phyloP scores from a whole-genome alignment of 1,139 yeast species.

The Yamadazyma trypodendri region DNA sequence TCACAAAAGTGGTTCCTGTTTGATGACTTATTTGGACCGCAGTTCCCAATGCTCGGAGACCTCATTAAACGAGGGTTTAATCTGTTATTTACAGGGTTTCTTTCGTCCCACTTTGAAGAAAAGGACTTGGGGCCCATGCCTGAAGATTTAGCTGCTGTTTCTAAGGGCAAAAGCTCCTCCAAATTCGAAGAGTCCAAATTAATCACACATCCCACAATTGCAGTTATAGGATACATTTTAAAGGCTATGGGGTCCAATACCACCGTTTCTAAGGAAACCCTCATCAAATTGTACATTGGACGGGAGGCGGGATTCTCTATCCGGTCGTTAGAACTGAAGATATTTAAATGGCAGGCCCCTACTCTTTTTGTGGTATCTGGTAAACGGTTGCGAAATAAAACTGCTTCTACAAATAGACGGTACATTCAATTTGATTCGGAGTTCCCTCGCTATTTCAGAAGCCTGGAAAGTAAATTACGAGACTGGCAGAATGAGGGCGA shows the following conservation, averaged over 20 bases:
- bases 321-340: slow-evolving; percentile 79
- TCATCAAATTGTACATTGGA: slow-evolving; percentile 70
- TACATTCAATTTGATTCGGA: slow-evolving; percentile 50
- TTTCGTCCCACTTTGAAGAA: slow-evolving; percentile 15
- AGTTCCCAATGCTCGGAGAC: slow-evolving; percentile 31
- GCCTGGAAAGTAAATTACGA: slow-evolving; percentile 28
- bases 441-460: slow-evolving; percentile 48
- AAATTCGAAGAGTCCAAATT: slow-evolving; percentile 36
- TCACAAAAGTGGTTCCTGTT: slow-evolving; percentile 24
- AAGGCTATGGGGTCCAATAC: slow-evolving; percentile 19
- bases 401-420: slow-evolving; percentile 43
- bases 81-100: slow-evolving; percentile 32
- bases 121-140: slow-evolving; percentile 6
- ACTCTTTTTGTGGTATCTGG: slow-evolving; percentile 73
- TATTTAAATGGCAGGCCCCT: slow-evolving; percentile 90
- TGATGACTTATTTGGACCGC: slow-evolving; percentile 30
- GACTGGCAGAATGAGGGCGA: slow-evolving; percentile 40
- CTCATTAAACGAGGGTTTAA: slow-evolving; percentile 34
- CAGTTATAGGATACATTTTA: slow-evolving; percentile 40
- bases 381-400: slow-evolving; percentile 43
- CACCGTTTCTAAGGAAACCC: slow-evolving; percentile 34
- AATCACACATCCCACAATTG: slow-evolving; percentile 37
- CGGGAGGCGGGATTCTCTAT: slow-evolving; percentile 81
- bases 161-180: not conserved
- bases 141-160: slow-evolving; percentile 4